Evolutionary conservation across 1,139 yeast genomes (phyloP).

Genomic region (Arxiozyma bovina): DNA sequence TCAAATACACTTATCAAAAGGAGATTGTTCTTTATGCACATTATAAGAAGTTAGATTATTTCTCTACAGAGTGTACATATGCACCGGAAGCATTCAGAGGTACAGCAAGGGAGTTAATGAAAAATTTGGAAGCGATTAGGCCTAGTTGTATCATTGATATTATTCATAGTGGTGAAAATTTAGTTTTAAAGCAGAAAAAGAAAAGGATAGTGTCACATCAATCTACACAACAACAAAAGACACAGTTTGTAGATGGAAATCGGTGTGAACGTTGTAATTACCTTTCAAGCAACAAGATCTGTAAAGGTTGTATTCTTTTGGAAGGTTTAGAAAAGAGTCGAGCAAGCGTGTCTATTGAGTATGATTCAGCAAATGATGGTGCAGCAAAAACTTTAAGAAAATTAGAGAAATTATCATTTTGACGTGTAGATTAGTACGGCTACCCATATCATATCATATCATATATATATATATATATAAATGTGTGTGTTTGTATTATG

Average conservation of each 20-base stretch:
- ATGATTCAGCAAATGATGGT: conserved; percentile 45
- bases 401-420: conserved; percentile 53
- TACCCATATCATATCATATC: too few species aligned
- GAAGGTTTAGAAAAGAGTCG: conserved; percentile 76
- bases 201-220: conserved; percentile 25
- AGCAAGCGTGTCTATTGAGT: conserved; percentile 50
- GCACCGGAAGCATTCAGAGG: conserved; percentile 99
- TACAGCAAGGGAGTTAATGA: conserved; percentile 86
- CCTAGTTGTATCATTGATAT: conserved; percentile 93
- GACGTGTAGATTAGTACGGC: not conserved
- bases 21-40: conserved; percentile 97
- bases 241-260: conserved; percentile 48
- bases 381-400: conserved; percentile 62
- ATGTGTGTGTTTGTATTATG: not conserved
- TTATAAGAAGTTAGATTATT: conserved; percentile 87
- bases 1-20: conserved; percentile 92
- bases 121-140: conserved; percentile 79
- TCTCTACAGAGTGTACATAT: conserved; percentile 94
- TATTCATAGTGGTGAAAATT: conserved; percentile 86
- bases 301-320: conserved; percentile 86
- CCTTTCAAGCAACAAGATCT: conserved; percentile 73
- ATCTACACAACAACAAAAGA: not conserved
- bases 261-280: conserved; percentile 88
- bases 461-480: too few species aligned
- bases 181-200: conserved; percentile 41